phyloP scores from a whole-genome alignment of 139 green algal genomes.

The Coccomyxa sp. region DNA sequence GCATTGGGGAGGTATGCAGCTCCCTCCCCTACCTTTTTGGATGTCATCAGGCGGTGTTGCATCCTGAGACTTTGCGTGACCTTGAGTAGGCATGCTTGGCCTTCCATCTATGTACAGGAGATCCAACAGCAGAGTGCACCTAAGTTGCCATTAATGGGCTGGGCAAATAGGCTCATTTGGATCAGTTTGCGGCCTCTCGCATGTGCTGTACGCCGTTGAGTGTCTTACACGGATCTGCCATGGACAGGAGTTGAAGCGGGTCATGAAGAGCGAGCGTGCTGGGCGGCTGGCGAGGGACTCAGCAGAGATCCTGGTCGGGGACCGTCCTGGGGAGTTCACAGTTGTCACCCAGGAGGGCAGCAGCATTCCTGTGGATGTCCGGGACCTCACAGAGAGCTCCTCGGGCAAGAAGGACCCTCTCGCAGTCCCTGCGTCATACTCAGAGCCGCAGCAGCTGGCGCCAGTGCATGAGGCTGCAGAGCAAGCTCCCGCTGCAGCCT shows the following conservation, averaged over 20 bases:
- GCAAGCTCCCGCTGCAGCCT: background rate
- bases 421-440: background rate
- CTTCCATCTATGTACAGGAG: background rate
- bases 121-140: background rate
- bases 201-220: too few species aligned
- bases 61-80: too few species aligned
- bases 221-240: too few species aligned
- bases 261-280: background rate
- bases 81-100: too few species aligned
- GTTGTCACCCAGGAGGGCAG: background rate
- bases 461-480: too few species aligned
- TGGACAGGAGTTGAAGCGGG: background rate
- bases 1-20: conserved; percentile 1
- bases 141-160: background rate
- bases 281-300: background rate
- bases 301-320: background rate
- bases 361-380: background rate
- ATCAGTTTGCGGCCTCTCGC: background rate
- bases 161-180: background rate
- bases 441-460: background rate
- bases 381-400: background rate
- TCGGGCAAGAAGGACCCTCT: too few species aligned
- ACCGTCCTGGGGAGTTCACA: background rate
- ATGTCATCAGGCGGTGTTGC: too few species aligned
- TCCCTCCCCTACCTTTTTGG: too few species aligned